Evolutionary conservation across 805 yeast genomes (phyloP).

Genomic region (Candida silvicultrix): DNA sequence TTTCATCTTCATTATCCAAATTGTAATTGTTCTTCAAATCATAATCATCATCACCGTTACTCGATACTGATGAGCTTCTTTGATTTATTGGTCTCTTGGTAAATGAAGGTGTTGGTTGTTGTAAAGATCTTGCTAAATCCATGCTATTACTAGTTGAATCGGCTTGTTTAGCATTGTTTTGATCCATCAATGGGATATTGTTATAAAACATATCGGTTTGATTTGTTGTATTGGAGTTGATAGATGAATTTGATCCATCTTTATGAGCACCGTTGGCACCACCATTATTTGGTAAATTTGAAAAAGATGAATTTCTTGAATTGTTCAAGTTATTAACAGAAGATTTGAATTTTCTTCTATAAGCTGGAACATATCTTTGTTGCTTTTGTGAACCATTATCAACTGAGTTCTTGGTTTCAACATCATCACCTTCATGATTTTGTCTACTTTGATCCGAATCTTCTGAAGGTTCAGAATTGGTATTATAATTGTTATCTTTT

Average conservation of each 20-base stretch:
- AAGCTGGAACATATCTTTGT: conserved; percentile 30
- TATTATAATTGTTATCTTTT: neutral
- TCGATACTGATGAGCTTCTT: conserved; percentile 10
- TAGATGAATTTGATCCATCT: conserved; percentile 17
- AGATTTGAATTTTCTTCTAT: conserved; percentile 26
- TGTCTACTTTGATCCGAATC: conserved; percentile 6
- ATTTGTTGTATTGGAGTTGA: conserved; percentile 18
- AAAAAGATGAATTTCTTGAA: conserved; percentile 18
- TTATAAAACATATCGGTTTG: conserved; percentile 20
- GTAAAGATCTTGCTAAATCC: conserved; percentile 20
- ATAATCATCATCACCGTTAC: conserved; percentile 17
- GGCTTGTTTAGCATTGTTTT: conserved; percentile 1
- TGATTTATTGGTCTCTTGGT: conserved; percentile 9
- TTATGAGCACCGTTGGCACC: no score
- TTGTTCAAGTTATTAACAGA: conserved; percentile 16
- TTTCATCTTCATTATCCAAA: conserved; percentile 23
- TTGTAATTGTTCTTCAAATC: conserved; percentile 28
- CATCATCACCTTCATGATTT: conserved; percentile 2
- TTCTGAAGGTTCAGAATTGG: conserved; percentile 4
- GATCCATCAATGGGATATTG: conserved; percentile 20
- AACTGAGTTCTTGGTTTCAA: neutral
- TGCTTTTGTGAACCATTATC: conserved; percentile 2
- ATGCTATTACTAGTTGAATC: conserved; percentile 6
- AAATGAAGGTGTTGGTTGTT: conserved; percentile 20
- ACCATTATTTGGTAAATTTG: conserved; percentile 14